Evolutionary conservation across 1,284 basidiomycete genomes (phyloP).

Genomic region (Cerioporus squamosus): DNA sequence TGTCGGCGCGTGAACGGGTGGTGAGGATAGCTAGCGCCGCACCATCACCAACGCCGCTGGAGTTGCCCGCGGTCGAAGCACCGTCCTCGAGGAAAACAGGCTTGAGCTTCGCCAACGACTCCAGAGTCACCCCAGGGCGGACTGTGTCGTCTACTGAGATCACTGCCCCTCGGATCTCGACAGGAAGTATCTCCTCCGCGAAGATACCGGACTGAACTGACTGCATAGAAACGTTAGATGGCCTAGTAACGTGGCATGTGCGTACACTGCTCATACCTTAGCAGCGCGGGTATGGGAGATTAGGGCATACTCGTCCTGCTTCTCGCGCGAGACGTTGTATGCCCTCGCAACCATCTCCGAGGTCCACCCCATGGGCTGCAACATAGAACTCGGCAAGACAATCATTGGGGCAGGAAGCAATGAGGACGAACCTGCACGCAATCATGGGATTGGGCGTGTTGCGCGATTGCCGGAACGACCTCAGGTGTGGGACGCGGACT

Average conservation of each 20-base stretch:
- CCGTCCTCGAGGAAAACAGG: constrained; percentile 85
- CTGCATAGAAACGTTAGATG: constrained; percentile 35
- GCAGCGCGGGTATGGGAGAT: constrained; percentile 82
- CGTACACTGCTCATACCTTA: constrained; percentile 47
- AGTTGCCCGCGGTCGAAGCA: constrained; percentile 87
- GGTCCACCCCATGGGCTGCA: constrained; percentile 93
- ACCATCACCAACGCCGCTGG: constrained; percentile 94
- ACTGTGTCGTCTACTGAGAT: constrained; percentile 81
- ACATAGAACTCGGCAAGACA: no score
- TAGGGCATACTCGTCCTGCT: constrained; percentile 83
- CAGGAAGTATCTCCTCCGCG: constrained; percentile 79
- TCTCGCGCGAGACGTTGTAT: constrained; percentile 75
- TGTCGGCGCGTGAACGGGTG: constrained; percentile 81
- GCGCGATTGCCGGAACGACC: constrained; percentile 60
- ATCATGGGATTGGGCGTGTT: constrained; percentile 65
- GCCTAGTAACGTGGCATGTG: constrained; percentile 1
- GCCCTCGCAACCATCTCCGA: constrained; percentile 84
- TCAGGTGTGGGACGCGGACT: constrained; percentile 82
- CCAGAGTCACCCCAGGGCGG: constrained; percentile 75
- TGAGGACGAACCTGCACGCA: constrained; percentile 66
- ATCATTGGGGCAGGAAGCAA: no score
- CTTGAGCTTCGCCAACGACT: constrained; percentile 69
- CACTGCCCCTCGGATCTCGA: constrained; percentile 63
- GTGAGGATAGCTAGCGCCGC: constrained; percentile 91
- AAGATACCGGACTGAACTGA: constrained; percentile 70